These are phyloP conservation scores for Lasiodiplodia citricola DNA, from an alignment of 2,329 filamentous ascomycete species.

Conservation along the genomic window DNA sequence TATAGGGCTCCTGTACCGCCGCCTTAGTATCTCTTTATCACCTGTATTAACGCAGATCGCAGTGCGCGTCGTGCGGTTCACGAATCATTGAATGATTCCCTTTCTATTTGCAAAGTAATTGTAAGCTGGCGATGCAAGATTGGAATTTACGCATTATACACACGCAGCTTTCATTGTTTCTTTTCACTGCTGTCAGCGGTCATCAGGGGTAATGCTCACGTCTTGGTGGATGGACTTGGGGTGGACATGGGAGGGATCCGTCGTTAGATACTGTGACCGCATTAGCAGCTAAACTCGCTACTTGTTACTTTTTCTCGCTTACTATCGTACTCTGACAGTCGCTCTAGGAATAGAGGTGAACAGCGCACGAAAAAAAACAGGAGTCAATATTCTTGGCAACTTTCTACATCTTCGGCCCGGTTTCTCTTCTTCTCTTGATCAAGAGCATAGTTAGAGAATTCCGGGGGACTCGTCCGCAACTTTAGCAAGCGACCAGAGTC, in stretches of 20 bases:
- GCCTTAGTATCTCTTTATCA: not conserved
- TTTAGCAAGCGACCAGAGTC: not conserved
- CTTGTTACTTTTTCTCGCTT: not conserved
- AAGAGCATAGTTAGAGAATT: not conserved
- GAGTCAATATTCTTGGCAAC: not conserved
- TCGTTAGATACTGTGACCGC: slow-evolving; percentile 3
- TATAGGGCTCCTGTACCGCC: not conserved
- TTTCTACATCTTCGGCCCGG: not conserved
- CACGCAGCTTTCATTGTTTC: not conserved
- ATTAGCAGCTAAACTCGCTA: not conserved
- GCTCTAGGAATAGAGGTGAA: not conserved
- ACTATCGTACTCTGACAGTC: not conserved
- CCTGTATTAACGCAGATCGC: slow-evolving; percentile 10
- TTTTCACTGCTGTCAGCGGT: not conserved
- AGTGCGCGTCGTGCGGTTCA: slow-evolving; percentile 18
- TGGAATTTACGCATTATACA: slow-evolving; percentile 19
- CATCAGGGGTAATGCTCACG: not conserved
- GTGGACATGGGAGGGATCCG: not conserved
- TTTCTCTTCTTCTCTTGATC: not conserved
- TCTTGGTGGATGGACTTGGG: not conserved
- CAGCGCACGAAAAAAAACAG: not conserved
- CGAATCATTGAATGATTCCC: not conserved
- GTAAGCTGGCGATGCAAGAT: slow-evolving; percentile 9
- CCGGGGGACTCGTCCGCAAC: not conserved
- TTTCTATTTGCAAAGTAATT: not conserved